A percentile compares a stretch with the other conserved stretches of the same genome.
phyloP scores from a whole-genome alignment of 257 asterid genomes.

The Lavandula angustifolia region DNA sequence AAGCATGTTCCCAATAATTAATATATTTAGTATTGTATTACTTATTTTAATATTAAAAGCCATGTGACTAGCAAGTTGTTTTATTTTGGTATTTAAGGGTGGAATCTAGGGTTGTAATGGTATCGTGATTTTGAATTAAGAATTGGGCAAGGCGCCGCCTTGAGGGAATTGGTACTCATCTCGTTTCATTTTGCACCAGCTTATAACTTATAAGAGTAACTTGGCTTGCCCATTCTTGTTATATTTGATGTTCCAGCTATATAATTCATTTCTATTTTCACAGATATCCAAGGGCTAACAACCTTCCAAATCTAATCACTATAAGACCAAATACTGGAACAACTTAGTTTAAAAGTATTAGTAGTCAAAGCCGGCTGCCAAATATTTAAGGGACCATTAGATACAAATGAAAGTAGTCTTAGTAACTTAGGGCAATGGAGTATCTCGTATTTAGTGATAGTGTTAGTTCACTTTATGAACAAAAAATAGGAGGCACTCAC shows the following conservation, averaged over 20 bases:
- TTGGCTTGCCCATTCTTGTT: background rate
- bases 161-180: too few species aligned
- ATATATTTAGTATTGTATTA: too few species aligned
- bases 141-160: too few species aligned
- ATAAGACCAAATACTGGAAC: background rate
- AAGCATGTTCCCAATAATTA: too few species aligned
- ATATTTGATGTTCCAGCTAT: constrained; percentile 5
- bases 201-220: background rate
- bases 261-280: background rate
- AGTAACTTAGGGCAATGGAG: background rate
- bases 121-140: too few species aligned
- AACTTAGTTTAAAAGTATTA: background rate
- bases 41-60: too few species aligned
- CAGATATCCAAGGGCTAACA: background rate
- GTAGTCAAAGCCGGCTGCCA: background rate
- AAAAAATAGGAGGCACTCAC: background rate
- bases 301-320: background rate
- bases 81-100: too few species aligned
- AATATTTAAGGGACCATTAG: background rate
- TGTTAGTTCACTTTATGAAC: background rate
- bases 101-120: too few species aligned
- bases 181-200: too few species aligned
- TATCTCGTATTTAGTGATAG: background rate
- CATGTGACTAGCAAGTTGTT: too few species aligned
- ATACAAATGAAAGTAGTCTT: background rate